Percentiles rank a stretch among this genome's conserved stretches.
These are phyloP conservation scores for Crithidia fasciculata DNA, from an alignment of 208 protist species.

Conservation along the genomic window DNA sequence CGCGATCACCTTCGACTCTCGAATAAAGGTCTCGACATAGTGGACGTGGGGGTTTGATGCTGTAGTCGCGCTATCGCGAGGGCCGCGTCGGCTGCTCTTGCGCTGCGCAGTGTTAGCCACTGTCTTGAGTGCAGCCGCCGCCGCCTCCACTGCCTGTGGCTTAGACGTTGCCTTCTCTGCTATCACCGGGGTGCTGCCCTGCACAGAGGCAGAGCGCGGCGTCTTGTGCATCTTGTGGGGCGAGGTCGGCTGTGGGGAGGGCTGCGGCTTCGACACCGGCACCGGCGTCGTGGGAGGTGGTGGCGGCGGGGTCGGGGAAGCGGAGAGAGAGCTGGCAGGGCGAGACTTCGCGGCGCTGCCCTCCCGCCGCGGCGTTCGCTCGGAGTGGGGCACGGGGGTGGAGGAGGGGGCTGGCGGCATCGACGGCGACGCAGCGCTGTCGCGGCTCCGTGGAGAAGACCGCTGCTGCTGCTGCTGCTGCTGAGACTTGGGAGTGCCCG, in stretches of 20 bases:
- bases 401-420: slow-evolving; percentile 14
- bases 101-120: slow-evolving; percentile 18
- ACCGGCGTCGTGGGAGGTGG: slow-evolving; percentile 26
- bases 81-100: slow-evolving; percentile 7
- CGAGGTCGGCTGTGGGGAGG: background rate
- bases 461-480: background rate
- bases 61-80: background rate
- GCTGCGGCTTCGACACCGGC: background rate
- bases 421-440: slow-evolving; percentile 1
- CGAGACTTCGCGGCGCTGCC: background rate
- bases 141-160: background rate
- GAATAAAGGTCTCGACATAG: slow-evolving; percentile 40
- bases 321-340: background rate
- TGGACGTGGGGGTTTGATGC: slow-evolving; percentile 3
- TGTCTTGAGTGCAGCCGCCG: background rate
- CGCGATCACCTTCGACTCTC: slow-evolving; percentile 79
- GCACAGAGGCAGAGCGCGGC: background rate
- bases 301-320: slow-evolving; percentile 17
- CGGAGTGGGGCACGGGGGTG: slow-evolving; percentile 16
- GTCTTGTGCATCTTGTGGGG: background rate
- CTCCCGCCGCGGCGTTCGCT: slow-evolving; percentile 1
- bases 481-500: background rate
- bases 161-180: background rate
- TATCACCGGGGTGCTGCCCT: background rate
- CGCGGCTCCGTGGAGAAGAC: background rate